Base-by-base conservation (phyloP, 78 protist genomes). In the Blattamonas nauphoetae region DNA sequence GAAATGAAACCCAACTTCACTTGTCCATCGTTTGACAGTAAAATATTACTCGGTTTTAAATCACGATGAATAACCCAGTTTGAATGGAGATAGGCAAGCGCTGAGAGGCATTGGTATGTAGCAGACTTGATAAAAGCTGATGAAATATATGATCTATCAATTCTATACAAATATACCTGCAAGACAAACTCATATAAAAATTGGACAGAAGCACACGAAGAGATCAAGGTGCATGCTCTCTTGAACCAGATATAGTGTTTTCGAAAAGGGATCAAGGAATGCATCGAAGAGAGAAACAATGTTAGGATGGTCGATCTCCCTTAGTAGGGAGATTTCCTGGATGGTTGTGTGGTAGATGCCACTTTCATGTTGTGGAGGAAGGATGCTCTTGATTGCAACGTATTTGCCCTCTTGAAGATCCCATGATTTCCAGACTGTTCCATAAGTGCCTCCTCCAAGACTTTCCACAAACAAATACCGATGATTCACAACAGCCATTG, bases 21-120 rank as follows among this genome's bases (percentile, higher is more conserved):
- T 36, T 6, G 5, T 21, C 83, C 83, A 21, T 87, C 89, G 38
- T 38, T 45, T 1, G 6, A 45, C 44, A 46, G 81, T 32, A 86
- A 4, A 38, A 55, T 46, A 41, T 46, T 55, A 34, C 86, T 78
- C 44, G 83, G 81, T 33, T 87, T 87, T 1, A 87, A 4, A 3
- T 87, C 89, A 3, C 89, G 85, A 3, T 87, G 89, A 4, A 78
- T 79, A 1, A 87, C 87, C 4, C 55, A 2, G 86, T 87, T 87
- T 1, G 85, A 2, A 34, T 87, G 89, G 42, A 87, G 36, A 3
- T 41, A 87, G 38, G 45, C 6, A 33, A 79, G 45, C 4, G 43
- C 83, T 11, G 29, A 5, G 45, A 79, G 83, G 45, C 4, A 5
- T 5, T 79, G 83, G 43, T 5, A 79, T 5, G 6, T n/a, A 6